Evolutionary conservation across 441 rosid genomes (phyloP).

Genomic region (Hura crepitans): DNA sequence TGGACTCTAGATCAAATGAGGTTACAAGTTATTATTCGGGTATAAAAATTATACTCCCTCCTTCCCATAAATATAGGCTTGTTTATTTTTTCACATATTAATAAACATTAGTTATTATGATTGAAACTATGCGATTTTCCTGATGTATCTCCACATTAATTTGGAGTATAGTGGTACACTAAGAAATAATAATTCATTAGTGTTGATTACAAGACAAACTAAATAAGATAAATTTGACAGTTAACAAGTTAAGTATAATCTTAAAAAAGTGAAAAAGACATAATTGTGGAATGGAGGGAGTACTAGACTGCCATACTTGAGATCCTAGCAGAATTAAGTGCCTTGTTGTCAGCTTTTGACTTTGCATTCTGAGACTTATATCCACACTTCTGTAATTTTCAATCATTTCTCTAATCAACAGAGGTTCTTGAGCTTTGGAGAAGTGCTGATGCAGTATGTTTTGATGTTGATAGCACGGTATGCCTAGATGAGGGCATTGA

Average conservation of each 20-base stretch:
- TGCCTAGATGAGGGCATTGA: conserved; percentile 96
- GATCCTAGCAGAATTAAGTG: neutral
- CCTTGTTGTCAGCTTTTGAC: neutral
- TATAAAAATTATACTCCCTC: neutral
- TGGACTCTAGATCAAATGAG: neutral
- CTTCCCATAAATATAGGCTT: too few species aligned
- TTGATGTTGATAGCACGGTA: conserved; percentile 98
- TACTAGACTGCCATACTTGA: neutral
- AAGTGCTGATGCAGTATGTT: conserved; percentile 79
- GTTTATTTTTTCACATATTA: too few species aligned
- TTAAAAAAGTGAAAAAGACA: too few species aligned
- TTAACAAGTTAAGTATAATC: too few species aligned
- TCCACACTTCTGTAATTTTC: conserved; percentile 20
- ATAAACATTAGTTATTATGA: too few species aligned
- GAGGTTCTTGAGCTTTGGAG: conserved; percentile 78
- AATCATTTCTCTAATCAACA: conserved; percentile 29
- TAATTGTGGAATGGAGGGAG: too few species aligned
- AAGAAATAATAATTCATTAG: too few species aligned
- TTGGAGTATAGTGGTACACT: too few species aligned
- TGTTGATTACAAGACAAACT: too few species aligned
- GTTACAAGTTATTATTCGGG: neutral
- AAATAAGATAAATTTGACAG: too few species aligned
- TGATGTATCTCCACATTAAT: too few species aligned
- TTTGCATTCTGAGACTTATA: neutral
- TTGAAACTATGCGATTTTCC: too few species aligned